Base-by-base conservation (phyloP, 2,329 filamentous ascomycete genomes). In the Fusarium secorum region DNA sequence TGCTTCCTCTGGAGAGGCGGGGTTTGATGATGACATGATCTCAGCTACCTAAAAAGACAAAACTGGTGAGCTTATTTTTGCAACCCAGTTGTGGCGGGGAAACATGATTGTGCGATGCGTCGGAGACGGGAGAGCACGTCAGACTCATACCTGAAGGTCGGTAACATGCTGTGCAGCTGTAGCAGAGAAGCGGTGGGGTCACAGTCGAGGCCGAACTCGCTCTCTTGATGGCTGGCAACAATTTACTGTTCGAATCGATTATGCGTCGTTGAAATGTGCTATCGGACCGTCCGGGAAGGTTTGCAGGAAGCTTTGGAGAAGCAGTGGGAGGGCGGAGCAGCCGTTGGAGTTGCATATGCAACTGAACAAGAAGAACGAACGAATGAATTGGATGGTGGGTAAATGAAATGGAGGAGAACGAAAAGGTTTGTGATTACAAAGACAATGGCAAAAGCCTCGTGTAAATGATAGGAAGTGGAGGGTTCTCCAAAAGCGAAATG, bases 21-120 rank as follows among this genome's bases (percentile, higher is more conserved):
- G 68, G 30, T 64, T 75, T 71, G 72, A 56, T 71, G 75, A 77
- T 73, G 74, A 72, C 75, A 77, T 77, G 72, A 55, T 73, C 57
- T 69, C 66, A 67, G 60, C 70, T 76, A 72, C 60, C 74, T 74
- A 57, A 36, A 53, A 48, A 45, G 44, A 41, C 49, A 60, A 54
- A 42, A 32, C 44, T 59, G 39, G 57, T 76, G 60, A 76, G 72
- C 57, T 55, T 64, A 57, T 60, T 53, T 48, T 60, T 39, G 18
- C 48, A 38, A 52, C 22, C 53, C 60, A 33, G 35, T 24, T 33
- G 32, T 33, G 28, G 39, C 15, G 44, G 51, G 62, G 33, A 42
- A 60, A 14, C 35, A 64, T 28, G 41, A 26, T 41, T 54, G 54
- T 53, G 48, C 28, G 44, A 62, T 55, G 45, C 36, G 35, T 33